Evolutionary conservation across 2,329 filamentous ascomycete genomes (phyloP).

Genomic region (Pseudopyrenochaeta lycopersici): DNA sequence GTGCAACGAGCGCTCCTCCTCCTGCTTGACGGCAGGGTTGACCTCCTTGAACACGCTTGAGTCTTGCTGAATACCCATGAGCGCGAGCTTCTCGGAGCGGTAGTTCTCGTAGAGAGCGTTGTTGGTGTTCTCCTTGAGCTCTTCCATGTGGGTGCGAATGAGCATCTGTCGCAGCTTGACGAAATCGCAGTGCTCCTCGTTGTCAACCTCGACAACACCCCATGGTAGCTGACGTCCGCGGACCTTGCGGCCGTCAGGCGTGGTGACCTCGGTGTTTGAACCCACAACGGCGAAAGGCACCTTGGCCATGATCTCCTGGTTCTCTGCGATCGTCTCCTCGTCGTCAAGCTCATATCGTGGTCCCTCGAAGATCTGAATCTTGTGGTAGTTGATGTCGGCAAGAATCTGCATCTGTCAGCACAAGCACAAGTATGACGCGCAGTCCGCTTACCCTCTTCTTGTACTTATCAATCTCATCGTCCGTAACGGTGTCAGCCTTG

Average conservation of each 20-base stretch:
- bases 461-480: constrained; percentile 93
- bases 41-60: constrained; percentile 99
- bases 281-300: constrained; percentile 98
- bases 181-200: constrained; percentile 99
- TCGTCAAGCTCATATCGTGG: constrained; percentile 98
- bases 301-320: constrained; percentile 99
- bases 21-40: constrained; percentile 99
- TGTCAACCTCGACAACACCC: constrained; percentile 99
- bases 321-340: constrained; percentile 99
- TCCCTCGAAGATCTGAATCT: constrained; percentile 98
- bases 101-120: constrained; percentile 99
- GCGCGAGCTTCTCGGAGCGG: constrained; percentile 98
- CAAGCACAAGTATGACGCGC: background rate
- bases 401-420: constrained; percentile 73
- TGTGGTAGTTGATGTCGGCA: constrained; percentile 94
- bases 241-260: constrained; percentile 91
- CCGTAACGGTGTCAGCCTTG: constrained; percentile 97
- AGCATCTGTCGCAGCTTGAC: constrained; percentile 99
- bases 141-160: constrained; percentile 99
- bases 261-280: constrained; percentile 92
- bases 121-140: constrained; percentile 99
- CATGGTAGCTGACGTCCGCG: constrained; percentile 96
- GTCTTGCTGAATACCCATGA: constrained; percentile 98
- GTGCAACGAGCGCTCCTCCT: constrained; percentile 96
- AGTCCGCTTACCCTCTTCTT: constrained; percentile 84